Conservation (phyloP, 768 basidiomycete genomes). For the Lactarius sp. region DNA sequence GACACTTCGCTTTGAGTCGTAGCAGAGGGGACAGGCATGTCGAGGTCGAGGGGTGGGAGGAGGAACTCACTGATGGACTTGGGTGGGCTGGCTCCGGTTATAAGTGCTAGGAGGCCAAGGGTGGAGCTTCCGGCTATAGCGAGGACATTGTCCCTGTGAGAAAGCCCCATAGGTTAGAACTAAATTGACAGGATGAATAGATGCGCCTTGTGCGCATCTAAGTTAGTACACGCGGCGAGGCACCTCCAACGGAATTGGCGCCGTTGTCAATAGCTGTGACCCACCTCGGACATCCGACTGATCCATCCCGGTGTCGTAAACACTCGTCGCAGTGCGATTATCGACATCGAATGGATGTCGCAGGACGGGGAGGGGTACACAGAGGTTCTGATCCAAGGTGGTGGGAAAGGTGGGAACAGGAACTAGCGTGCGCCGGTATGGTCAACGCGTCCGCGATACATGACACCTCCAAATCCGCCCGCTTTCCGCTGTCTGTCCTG, state of each 20-base stretch:
- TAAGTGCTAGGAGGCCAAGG: not conserved
- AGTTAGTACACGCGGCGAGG: too few relatives aligned
- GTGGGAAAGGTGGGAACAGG: too few relatives aligned
- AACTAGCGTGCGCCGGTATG: too few relatives aligned
- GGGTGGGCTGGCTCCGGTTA: not conserved
- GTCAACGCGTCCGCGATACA: too few relatives aligned
- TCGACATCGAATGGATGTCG: not conserved
- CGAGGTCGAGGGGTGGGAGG: not conserved
- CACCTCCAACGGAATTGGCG: not conserved
- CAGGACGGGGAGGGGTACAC: too few relatives aligned
- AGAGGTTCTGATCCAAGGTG: too few relatives aligned
- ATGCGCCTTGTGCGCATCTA: not conserved
- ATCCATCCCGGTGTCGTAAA: not conserved
- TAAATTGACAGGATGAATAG: constrained; percentile 1
- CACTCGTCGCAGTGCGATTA: not conserved
- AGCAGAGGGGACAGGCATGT: not conserved
- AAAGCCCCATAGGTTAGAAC: too few relatives aligned
- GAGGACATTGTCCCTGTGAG: not conserved
- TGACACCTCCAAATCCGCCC: too few relatives aligned
- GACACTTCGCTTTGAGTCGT: not conserved
- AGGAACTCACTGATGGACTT: not conserved
- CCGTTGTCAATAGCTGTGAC: not conserved
- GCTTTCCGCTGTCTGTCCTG: too few relatives aligned
- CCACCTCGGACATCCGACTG: not conserved
- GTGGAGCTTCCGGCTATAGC: not conserved